phyloP scores from a whole-genome alignment of 768 basidiomycete genomes.

The Mycena haematopus region DNA sequence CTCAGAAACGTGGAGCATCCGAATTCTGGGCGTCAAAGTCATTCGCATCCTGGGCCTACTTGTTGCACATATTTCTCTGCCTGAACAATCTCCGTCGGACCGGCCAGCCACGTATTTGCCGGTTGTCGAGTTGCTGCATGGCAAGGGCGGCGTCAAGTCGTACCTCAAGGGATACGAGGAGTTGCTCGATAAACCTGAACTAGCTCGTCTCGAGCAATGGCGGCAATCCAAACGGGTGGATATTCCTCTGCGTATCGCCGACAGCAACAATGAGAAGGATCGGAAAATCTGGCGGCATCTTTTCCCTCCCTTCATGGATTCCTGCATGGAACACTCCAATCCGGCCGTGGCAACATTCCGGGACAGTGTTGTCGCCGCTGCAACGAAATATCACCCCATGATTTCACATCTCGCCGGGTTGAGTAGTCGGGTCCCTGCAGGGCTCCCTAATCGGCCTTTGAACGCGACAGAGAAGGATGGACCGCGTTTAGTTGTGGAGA shows the following conservation, averaged over 20 bases:
- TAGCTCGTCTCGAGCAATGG: conserved; percentile 72
- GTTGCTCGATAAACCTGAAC: conserved; percentile 64
- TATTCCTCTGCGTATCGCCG: conserved; percentile 69
- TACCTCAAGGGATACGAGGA: conserved; percentile 72
- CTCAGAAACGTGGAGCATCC: conserved; percentile 56
- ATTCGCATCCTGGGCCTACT: conserved; percentile 63
- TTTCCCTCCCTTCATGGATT: conserved; percentile 68
- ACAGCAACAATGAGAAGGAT: conserved; percentile 72
- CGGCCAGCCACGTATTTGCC: conserved; percentile 39
- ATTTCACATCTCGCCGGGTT: conserved; percentile 80
- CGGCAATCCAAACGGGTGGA: conserved; percentile 60
- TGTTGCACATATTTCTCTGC: conserved; percentile 48
- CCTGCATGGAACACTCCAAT: conserved; percentile 56
- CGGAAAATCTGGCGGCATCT: conserved; percentile 77
- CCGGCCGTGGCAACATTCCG: conserved; percentile 59
- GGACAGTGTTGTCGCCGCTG: conserved; percentile 70
- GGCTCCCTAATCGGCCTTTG: conserved; percentile 48
- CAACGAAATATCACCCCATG: conserved; percentile 70
- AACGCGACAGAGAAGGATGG: conserved; percentile 56
- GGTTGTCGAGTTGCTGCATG: conserved; percentile 62
- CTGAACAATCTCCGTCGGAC: conserved; percentile 39
- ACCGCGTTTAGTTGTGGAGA: conserved; percentile 58
- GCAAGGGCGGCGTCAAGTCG: conserved; percentile 48
- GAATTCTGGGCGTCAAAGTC: conserved; percentile 66
- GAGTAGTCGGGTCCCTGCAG: conserved; percentile 58